Percentiles rank a stretch among this genome's conserved stretches.
Evolutionary conservation across 2,329 filamentous ascomycete species (phyloP).

Genomic region (Botrytis sinoallii): DNA sequence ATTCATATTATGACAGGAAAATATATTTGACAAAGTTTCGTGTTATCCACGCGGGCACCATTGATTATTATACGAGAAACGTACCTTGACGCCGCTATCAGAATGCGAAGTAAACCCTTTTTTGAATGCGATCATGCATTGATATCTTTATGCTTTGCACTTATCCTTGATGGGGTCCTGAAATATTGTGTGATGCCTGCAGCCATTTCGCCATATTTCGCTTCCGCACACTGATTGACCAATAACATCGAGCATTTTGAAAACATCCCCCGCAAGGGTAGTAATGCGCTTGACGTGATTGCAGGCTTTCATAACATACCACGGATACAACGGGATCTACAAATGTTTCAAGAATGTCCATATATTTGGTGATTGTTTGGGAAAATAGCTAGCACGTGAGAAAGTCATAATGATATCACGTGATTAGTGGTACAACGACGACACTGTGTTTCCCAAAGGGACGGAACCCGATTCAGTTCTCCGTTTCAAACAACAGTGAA

Average conservation of each 20-base stretch:
- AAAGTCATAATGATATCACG: background rate
- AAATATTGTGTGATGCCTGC: conserved; percentile 15
- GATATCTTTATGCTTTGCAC: background rate
- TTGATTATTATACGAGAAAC: background rate
- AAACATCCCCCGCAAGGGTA: background rate
- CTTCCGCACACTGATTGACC: background rate
- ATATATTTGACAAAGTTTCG: background rate
- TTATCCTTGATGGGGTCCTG: background rate
- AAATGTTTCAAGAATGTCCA: background rate
- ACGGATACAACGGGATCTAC: background rate
- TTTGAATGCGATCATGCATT: background rate
- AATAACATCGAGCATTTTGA: background rate
- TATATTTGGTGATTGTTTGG: background rate
- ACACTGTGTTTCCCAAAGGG: background rate
- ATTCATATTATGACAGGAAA: background rate
- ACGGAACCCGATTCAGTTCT: background rate
- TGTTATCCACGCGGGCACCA: background rate
- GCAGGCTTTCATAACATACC: conserved; percentile 5
- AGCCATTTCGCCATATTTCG: conserved; percentile 10
- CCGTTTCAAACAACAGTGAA: too few species aligned
- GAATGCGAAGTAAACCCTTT: background rate
- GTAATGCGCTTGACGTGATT: background rate
- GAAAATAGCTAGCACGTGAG: background rate
- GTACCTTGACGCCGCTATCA: background rate
- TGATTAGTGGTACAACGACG: background rate